Evolutionary conservation across 345 rosid species (phyloP), one percentile per base, ranked within the genome.

Genomic region (Acer saccharum): DNA sequence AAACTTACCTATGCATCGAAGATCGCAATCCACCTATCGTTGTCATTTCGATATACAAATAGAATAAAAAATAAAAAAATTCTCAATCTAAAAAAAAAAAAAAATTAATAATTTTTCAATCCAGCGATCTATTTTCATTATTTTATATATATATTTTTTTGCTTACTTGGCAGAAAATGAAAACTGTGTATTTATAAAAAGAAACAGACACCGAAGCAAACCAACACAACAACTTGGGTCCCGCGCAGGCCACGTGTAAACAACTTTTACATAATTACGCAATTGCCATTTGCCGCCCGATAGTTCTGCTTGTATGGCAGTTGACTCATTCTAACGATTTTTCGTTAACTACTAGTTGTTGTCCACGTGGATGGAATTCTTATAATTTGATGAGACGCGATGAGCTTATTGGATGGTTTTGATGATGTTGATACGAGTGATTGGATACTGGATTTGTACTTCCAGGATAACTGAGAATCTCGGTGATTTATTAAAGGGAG

Each of bases 11-110:
- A 3, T 46, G 10, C 61, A 11, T 39, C 13, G 46, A 9, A 6
- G n/a, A 58, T 65, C 0, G 68, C 71, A 44, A 77, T 69, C 20
- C 55, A 71, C 69, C 60, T 11, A 32, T 52, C 68, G 18, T 81
- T 81, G 18, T 20, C 63, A 58, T 20, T 8, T 7, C 72, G 77
- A 39, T 21, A 46, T 10, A 73, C 0, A 58, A 58, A 52, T 17
- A 23, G n/a, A n/a, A n/a, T n/a, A n/a, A 14, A 52, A 16, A 52
- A 7, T 61, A 10, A 35, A 69, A n/a, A 2, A 69, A 25, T 23
- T 16, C 25, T 70, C 63, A 9, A 52, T 17, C 14, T 18, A n/a
- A 27, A 41, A 29, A 43, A 7, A 9, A 9, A 4, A 55, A 57
- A 0, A 32, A 43, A 43, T 27, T 27, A 27, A 43, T 3, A 6